Evolutionary conservation across 371 early-diverging fungal species (phyloP), one percentile per base, ranked within the genome.

Genomic region (Racocetra persica): DNA sequence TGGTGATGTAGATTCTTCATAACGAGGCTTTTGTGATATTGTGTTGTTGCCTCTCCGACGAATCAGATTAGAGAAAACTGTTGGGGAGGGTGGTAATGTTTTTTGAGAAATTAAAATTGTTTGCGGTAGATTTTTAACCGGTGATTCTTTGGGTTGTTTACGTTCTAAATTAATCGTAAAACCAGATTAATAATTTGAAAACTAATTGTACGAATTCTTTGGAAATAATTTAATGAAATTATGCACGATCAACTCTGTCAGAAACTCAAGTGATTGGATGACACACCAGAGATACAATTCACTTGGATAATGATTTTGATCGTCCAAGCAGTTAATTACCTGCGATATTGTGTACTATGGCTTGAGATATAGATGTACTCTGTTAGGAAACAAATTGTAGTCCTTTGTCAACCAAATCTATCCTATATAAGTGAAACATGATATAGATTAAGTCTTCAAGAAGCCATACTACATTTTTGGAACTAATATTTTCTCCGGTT

Each of bases 351-450:
- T 78, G 38, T 32, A 67, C 32, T 45, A 60, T 52, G n/a, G 54
- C 78, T 60, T 65, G 63, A 67, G 78, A 66, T 41, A 49, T 78
- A 78, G 65, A 65, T 4, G 41, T 32, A 78, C 67, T 78, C 78
- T 78, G 54, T 78, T 78, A 78, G 66, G 66, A 78, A 78, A 32
- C 67, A 66, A 78, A 78, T 78, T 60, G 63, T 38, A 36, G 62
- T 49, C 24, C 38, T 60, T 78, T 54, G 75, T 75, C 75, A 75
- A 75, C 60, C 22, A 55, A 75, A 28, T 75, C 60, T 75, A 51
- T 54, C 18, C 60, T 32, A 57, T 59, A 54, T 24, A 57, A n/a
- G 16, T n/a, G 26, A 74, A 20, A 55, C 28, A 20, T 36, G 13
- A 70, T 36, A 41, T 24, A 75, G 59, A 59, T 49, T 26, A 18